These are phyloP conservation scores for Clarireedia monteithiana DNA, from an alignment of 2,329 filamentous ascomycete species.

Conservation along the genomic window DNA sequence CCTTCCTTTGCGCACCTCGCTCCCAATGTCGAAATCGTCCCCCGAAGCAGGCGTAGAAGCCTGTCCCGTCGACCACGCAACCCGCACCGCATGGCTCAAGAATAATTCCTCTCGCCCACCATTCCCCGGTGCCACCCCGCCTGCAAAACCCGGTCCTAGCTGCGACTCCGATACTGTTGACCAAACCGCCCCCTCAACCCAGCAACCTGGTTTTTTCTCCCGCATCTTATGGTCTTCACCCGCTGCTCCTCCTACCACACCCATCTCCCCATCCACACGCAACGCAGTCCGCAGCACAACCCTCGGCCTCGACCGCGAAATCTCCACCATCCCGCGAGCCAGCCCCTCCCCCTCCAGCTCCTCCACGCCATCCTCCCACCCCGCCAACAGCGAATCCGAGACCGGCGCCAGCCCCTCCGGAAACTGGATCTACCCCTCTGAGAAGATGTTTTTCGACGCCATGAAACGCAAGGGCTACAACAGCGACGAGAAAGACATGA, in stretches of 20 bases:
- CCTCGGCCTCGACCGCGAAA: constrained; percentile 61
- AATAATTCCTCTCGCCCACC: constrained; percentile 22
- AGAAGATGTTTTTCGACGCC: constrained; percentile 96
- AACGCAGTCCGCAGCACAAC: constrained; percentile 57
- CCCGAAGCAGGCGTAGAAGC: constrained; percentile 31
- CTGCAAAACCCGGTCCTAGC: constrained; percentile 28
- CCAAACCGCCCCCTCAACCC: constrained; percentile 32
- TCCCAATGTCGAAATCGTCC: constrained; percentile 25
- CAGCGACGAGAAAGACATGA: constrained; percentile 68
- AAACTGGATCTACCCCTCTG: constrained; percentile 96
- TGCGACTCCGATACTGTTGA: constrained; percentile 30
- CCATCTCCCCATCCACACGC: constrained; percentile 49
- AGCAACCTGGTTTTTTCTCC: constrained; percentile 14
- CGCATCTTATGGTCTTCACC: constrained; percentile 12
- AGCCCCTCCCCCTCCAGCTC: constrained; percentile 24
- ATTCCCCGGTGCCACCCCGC: constrained; percentile 22
- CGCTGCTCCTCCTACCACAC: constrained; percentile 3
- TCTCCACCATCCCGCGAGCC: constrained; percentile 72
- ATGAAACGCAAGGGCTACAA: constrained; percentile 86
- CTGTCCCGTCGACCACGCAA: constrained; percentile 88
- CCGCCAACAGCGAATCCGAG: constrained; percentile 72
- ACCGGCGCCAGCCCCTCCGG: constrained; percentile 61
- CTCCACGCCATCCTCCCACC: constrained; percentile 27
- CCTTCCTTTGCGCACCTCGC: neutral
- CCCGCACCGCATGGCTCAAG: constrained; percentile 76